Conservation (phyloP, 1,139 yeast genomes). For the Scheffersomyces stambukii region DNA sequence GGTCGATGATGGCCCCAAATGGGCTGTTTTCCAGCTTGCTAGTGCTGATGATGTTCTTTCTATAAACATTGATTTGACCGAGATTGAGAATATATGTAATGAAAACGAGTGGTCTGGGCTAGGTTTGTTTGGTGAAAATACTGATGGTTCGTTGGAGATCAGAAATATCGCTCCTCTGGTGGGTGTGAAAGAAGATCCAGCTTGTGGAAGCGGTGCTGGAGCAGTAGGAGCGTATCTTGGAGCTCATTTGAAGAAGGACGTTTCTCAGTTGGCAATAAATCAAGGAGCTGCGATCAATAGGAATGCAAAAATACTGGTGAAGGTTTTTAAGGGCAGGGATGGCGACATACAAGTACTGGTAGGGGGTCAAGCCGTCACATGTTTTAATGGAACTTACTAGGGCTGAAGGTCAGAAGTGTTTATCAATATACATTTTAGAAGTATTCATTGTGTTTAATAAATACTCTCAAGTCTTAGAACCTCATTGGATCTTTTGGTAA, state of each 20-base stretch:
- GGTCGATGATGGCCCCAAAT: conserved; percentile 36
- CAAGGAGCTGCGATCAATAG: conserved; percentile 34
- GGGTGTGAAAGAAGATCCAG: conserved; percentile 45
- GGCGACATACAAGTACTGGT: conserved; percentile 16
- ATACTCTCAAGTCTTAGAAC: too few relatives aligned
- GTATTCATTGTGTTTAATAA: too few relatives aligned
- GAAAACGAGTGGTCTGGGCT: conserved; percentile 27
- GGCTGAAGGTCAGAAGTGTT: too few relatives aligned
- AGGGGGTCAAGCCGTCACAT: conserved; percentile 29
- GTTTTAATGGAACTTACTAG: conserved; percentile 23
- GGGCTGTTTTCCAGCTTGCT: conserved; percentile 32
- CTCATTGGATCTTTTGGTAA: too few relatives aligned
- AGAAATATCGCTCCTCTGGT: conserved; percentile 39
- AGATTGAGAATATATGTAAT: conserved; percentile 14
- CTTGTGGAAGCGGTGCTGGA: conserved; percentile 49
- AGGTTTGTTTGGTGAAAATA: conserved; percentile 30
- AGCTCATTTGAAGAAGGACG: conserved; percentile 3
- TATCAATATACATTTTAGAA: too few relatives aligned
- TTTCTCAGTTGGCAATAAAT: conserved; percentile 12
- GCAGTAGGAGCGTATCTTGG: conserved; percentile 26
- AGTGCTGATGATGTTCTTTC: conserved; percentile 24
- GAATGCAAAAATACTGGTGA: conserved; percentile 25
- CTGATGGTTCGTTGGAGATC: conserved; percentile 19
- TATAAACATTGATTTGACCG: conserved; percentile 23
- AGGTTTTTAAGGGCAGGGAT: conserved; percentile 12